phyloP scores from a whole-genome alignment of 1,284 basidiomycete species.

The Sutorius eximius region DNA sequence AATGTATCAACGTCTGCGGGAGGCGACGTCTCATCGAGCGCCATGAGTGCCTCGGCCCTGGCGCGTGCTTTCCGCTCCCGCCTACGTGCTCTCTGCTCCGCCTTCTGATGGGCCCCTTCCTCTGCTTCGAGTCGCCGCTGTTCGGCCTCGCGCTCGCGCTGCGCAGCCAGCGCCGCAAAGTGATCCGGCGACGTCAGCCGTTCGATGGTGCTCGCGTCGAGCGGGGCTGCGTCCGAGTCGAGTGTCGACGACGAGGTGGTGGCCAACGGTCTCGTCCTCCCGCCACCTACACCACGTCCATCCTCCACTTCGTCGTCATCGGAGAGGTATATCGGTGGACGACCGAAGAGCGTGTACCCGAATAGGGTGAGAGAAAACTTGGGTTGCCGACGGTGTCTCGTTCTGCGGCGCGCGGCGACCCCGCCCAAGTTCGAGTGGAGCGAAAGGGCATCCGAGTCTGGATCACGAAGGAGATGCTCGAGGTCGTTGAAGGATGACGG shows the following conservation, averaged over 20 bases:
- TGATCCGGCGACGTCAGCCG: constrained; percentile 42
- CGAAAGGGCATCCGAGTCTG: constrained; percentile 58
- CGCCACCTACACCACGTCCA: not conserved
- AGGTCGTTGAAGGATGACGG: constrained; percentile 51
- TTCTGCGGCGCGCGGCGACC: constrained; percentile 30
- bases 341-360: constrained; percentile 64
- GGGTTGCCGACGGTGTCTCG: constrained; percentile 36
- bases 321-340: constrained; percentile 54
- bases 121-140: constrained; percentile 36
- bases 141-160: constrained; percentile 32
- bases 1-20: constrained; percentile 40
- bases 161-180: constrained; percentile 31
- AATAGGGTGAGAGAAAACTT: constrained; percentile 58
- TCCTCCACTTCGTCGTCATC: constrained; percentile 44
- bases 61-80: constrained; percentile 49
- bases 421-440: constrained; percentile 66
- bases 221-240: constrained; percentile 64
- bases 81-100: constrained; percentile 46
- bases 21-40: constrained; percentile 33
- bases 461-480: constrained; percentile 53
- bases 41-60: constrained; percentile 40
- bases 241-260: constrained; percentile 52
- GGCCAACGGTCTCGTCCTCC: constrained; percentile 15
- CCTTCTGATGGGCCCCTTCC: constrained; percentile 43
- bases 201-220: constrained; percentile 55